Base-by-base conservation (phyloP, 345 rosid genomes). In the Brassica nigra region DNA sequence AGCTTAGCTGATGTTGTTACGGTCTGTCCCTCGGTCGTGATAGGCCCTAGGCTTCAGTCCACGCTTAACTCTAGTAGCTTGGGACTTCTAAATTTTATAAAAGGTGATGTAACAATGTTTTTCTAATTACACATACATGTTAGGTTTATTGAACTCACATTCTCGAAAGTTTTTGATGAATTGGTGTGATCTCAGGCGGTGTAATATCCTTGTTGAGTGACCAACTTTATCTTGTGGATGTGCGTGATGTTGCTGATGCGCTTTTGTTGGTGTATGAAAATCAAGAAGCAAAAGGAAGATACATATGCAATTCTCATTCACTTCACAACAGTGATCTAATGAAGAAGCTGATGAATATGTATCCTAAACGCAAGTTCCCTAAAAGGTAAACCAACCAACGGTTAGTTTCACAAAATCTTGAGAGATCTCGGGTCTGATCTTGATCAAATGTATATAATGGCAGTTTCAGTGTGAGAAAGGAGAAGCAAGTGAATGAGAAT, bases 11-110 rank as follows among this genome's bases (percentile, higher is more conserved):
- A 89, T 39, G 70, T 86, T n/a, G 71, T 80, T 36, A 85, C 89
- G 11, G 71, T 89, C 42, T 89, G 90, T 74, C 91, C 93, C 0
- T 79, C 87, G 1, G 36, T 85, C 12, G 42, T 79, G 0, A 64
- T 89, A 12, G 93, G 96, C n/a, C 91, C 93, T n/a, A 37, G 85
- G 83, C 81, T 87, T 81, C 91, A 88, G 62, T 62, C 88, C 6
- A 86, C 84, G 8, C 71, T 85, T 70, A 89, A 88, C 75, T 57
- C 88, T 68, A 84, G 85, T 75, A 86, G 88, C 80, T 74, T 73
- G 36, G 81, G 69, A 47, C 82, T 84, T 44, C 85, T 86, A 10
- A 29, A 12, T 2, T 44, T 84, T 18, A 39, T 90, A 55, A 85
- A 57, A 86, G 89, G 91, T 89, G 75, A 52, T 75, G 69, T n/a